Percentiles rank a stretch among this genome's conserved stretches.
Evolutionary conservation across 805 yeast species (phyloP).

Genomic region (Wickerhamiella allomyrinae): DNA sequence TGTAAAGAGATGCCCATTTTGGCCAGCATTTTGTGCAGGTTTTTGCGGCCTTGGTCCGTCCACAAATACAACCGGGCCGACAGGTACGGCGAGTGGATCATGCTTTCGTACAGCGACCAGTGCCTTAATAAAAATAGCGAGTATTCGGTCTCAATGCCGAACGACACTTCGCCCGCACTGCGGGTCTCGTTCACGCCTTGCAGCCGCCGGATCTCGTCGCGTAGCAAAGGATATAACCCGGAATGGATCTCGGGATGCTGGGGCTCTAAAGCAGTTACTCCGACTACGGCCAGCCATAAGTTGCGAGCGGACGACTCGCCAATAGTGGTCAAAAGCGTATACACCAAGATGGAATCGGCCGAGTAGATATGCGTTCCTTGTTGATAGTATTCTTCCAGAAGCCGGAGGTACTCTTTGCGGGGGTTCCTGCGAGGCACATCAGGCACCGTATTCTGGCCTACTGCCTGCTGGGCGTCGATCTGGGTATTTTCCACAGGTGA

Average conservation of each 20-base stretch:
- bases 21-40: conserved; percentile 82
- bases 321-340: conserved; percentile 61
- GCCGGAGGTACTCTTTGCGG: conserved; percentile 26
- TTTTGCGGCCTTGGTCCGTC: conserved; percentile 82
- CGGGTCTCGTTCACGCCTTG: conserved; percentile 25
- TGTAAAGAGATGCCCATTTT: conserved; percentile 87
- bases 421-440: conserved; percentile 17
- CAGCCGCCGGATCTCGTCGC: conserved; percentile 70
- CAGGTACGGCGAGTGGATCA: conserved; percentile 80
- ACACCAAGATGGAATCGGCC: conserved; percentile 65
- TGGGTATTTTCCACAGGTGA: conserved; percentile 9
- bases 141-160: conserved; percentile 70
- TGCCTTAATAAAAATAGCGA: conserved; percentile 75
- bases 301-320: conserved; percentile 62
- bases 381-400: conserved; percentile 61
- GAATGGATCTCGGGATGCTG: conserved; percentile 60
- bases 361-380: conserved; percentile 69
- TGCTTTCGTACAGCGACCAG: conserved; percentile 85
- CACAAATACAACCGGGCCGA: conserved; percentile 77
- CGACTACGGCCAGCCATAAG: conserved; percentile 81
- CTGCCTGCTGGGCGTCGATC: conserved; percentile 8
- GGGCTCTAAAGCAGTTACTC: conserved; percentile 67
- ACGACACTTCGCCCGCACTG: conserved; percentile 22
- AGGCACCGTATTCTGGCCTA: conserved; percentile 20
- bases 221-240: conserved; percentile 53